phyloP scores from a whole-genome alignment of 75 land plant species.

The Pseudotsuga menziesii region DNA sequence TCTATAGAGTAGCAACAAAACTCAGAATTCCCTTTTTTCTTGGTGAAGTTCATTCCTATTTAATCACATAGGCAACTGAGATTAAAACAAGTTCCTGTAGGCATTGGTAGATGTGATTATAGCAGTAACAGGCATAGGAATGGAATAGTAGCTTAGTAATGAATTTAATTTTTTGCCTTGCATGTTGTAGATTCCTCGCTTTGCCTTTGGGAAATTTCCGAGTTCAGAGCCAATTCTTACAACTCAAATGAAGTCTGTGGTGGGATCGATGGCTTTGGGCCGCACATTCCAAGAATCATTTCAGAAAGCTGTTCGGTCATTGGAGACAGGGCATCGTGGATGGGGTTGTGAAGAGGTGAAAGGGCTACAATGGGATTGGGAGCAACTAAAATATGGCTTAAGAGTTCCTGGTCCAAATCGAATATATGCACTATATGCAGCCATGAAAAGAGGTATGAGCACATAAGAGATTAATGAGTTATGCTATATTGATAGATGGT shows the following conservation, averaged over 20 bases:
- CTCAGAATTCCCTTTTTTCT: too few relatives aligned
- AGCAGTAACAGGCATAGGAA: too few relatives aligned
- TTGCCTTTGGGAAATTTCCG: slow-evolving; percentile 99
- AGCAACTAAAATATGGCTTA: slow-evolving; percentile 81
- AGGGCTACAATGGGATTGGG: slow-evolving; percentile 92
- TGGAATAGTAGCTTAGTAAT: not conserved
- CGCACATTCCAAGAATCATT: slow-evolving; percentile 98
- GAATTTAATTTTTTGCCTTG: not conserved
- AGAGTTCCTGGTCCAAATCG: slow-evolving; percentile 92
- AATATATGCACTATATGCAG: slow-evolving; percentile 89
- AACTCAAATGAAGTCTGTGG: slow-evolving; percentile 99
- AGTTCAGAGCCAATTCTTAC: slow-evolving; percentile 94
- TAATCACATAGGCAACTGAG: too few relatives aligned
- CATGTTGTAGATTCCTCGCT: slow-evolving; percentile 87
- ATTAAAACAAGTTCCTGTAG: too few relatives aligned
- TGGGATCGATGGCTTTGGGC: slow-evolving; percentile 97
- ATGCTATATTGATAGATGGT: slow-evolving; percentile 93
- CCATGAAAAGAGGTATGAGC: slow-evolving; percentile 95
- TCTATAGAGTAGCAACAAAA: not conserved
- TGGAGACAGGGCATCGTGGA: slow-evolving; percentile 88
- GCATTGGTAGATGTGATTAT: too few relatives aligned
- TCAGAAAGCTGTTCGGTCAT: slow-evolving; percentile 92
- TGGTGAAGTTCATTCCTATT: too few relatives aligned
- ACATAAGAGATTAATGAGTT: slow-evolving; percentile 79
- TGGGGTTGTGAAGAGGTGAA: slow-evolving; percentile 92